Evolutionary conservation across 2,329 filamentous ascomycete species (phyloP).

Genomic region (Drechmeria coniospora): DNA sequence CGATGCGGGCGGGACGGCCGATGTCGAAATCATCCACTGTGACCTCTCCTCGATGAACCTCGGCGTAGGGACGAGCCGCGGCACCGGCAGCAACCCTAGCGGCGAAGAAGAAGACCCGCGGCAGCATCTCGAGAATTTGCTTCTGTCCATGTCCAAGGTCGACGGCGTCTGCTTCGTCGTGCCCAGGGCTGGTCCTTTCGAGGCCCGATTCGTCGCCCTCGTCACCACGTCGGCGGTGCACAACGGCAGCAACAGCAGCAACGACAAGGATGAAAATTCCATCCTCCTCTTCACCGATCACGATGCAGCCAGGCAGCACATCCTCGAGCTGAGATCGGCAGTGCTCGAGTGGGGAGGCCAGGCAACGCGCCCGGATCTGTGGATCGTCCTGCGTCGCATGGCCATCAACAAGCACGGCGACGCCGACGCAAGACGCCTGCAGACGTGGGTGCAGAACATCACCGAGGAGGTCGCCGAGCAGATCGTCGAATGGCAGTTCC

Average conservation of each 20-base stretch:
- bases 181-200: slow-evolving; percentile 33
- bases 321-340: slow-evolving; percentile 25
- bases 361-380: slow-evolving; percentile 26
- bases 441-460: slow-evolving; percentile 39
- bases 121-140: slow-evolving; percentile 18
- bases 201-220: slow-evolving; percentile 32
- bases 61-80: slow-evolving; percentile 4
- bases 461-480: slow-evolving; percentile 29
- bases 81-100: not conserved
- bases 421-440: slow-evolving; percentile 27
- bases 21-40: not conserved
- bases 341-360: slow-evolving; percentile 19
- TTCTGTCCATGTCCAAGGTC: slow-evolving; percentile 24
- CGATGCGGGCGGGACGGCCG: not conserved
- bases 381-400: slow-evolving; percentile 32
- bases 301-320: slow-evolving; percentile 23
- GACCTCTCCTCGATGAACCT: slow-evolving; percentile 5
- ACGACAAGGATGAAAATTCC: slow-evolving; percentile 15
- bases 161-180: slow-evolving; percentile 26
- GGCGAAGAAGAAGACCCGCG: not conserved
- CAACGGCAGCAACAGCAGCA: slow-evolving; percentile 11
- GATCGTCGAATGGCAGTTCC: slow-evolving; percentile 29
- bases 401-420: slow-evolving; percentile 23
- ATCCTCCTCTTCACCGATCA: slow-evolving; percentile 20
- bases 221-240: slow-evolving; percentile 15